Conservation (phyloP, 495 filamentous ascomycete species). For the Hypoxylon crocopeplum region DNA sequence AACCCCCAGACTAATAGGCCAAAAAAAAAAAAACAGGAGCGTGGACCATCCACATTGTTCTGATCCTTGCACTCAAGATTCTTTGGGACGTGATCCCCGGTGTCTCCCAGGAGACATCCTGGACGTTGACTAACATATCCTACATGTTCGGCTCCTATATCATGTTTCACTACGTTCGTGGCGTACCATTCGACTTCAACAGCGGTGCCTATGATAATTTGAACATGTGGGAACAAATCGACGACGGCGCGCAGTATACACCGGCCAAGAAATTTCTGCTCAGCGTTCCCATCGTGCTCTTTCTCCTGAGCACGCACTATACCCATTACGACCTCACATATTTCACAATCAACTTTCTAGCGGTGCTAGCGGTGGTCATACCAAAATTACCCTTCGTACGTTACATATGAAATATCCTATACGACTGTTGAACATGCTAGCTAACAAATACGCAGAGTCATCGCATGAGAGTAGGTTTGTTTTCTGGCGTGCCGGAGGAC, state of each 20-base stretch:
- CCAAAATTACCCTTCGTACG: conserved; percentile 94
- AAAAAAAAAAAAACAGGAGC: too few relatives aligned
- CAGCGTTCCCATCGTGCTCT: conserved; percentile 90
- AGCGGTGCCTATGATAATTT: conserved; percentile 98
- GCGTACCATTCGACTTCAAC: conserved; percentile 98
- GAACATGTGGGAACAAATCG: conserved; percentile 99
- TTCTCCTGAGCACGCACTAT: conserved; percentile 96
- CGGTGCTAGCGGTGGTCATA: conserved; percentile 88
- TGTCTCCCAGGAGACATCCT: conserved; percentile 94
- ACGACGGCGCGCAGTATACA: conserved; percentile 98
- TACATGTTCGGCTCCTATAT: conserved; percentile 99
- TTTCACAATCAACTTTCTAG: conserved; percentile 95
- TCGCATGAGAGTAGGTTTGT: conserved; percentile 72
- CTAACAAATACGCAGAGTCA: conserved; percentile 60
- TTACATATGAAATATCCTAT: conserved; percentile 15
- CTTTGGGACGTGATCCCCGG: conserved; percentile 94
- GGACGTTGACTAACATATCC: conserved; percentile 97
- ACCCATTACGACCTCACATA: conserved; percentile 96
- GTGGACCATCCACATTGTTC: conserved; percentile 94
- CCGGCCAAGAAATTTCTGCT: conserved; percentile 98
- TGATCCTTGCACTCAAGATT: conserved; percentile 90
- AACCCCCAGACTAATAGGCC: too few relatives aligned
- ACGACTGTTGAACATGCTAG: conserved; percentile 16
- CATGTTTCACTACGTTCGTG: conserved; percentile 99
- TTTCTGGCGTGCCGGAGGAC: conserved; percentile 67